Base-by-base conservation (phyloP, 345 rosid species). In the Gossypium stocksii region DNA sequence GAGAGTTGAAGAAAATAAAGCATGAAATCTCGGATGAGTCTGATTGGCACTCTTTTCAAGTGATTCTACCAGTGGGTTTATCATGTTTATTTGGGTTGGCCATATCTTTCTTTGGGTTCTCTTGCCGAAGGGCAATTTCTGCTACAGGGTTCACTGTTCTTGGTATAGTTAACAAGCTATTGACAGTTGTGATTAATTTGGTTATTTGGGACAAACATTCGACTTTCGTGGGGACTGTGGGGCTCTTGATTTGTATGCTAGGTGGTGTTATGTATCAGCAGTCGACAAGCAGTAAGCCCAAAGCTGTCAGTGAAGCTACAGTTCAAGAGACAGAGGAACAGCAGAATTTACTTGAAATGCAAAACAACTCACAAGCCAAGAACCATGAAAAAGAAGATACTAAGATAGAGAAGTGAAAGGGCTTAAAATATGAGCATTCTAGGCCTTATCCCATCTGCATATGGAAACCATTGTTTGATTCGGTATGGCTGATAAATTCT, bases 141-240 rank as follows among this genome's bases (percentile, higher is more conserved):
- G 99, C 99, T 4, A 93, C 98, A 16, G 99, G 99, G 3, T 95
- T 88, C 69, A 95, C 99, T n/a, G 98, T 95, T 81, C 97, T 95
- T 63, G 99, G 99, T 1, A 93, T 95, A 9, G 98, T 95, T 73
- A 95, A 93, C 80, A 95, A 95, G 91, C 78, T 93, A 10, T 65
- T 95, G 85, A 95, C 99, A 0, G 98, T 93, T 62, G 89, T 91
- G 80, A 91, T 95, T 69, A 95, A 95, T 84, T 77, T 90, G 71
- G 65, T 90, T 14, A 83, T 95, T 10, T 95, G 99, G 99, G 99
- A 95, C 84, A 93, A 93, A 75, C 99, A 95, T 83, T 91, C 98
- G 1, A 87, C 90, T 29, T 72, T 86, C 58, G 81, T 89, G 19
- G 98, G 99, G 19, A 95, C 99, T 0, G 76, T 89, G 27, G 99